phyloP scores from a whole-genome alignment of 169 alveolate genomes.

The Eimeria necatrix region DNA sequence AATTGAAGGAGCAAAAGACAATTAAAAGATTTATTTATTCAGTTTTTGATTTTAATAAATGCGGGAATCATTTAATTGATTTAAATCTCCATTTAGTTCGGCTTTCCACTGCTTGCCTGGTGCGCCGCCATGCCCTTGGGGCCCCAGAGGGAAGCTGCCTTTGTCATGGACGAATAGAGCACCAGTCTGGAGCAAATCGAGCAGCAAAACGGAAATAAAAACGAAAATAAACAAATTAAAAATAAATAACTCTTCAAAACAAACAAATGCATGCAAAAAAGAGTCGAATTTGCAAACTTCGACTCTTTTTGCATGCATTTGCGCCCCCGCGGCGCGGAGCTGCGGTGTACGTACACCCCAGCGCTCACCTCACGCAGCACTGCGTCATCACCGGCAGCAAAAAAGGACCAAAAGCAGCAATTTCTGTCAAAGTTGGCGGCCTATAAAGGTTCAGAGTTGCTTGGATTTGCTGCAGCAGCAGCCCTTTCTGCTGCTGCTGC shows the following conservation, averaged over 20 bases:
- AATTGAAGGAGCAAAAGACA: no score
- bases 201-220: background rate
- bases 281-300: background rate
- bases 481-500: constrained; percentile 6
- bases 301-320: no score
- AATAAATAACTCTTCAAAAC: background rate
- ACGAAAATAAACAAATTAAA: background rate
- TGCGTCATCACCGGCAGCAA: constrained; percentile 22
- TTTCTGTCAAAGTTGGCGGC: background rate
- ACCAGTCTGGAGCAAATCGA: background rate
- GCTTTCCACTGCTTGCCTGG: constrained; percentile 1
- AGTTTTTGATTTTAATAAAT: no score
- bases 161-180: constrained; percentile 50
- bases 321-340: no score
- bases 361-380: background rate
- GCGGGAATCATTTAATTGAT: no score
- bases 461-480: background rate
- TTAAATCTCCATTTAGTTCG: no score
- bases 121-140: constrained; percentile 62
- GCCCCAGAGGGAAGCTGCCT: constrained; percentile 47
- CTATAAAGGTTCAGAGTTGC: background rate
- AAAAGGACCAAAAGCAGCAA: background rate
- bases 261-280: background rate
- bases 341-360: background rate
- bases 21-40: background rate